Base-by-base conservation (phyloP, 192 early-diverging fungal species). In the Powellomyces hirtus region DNA sequence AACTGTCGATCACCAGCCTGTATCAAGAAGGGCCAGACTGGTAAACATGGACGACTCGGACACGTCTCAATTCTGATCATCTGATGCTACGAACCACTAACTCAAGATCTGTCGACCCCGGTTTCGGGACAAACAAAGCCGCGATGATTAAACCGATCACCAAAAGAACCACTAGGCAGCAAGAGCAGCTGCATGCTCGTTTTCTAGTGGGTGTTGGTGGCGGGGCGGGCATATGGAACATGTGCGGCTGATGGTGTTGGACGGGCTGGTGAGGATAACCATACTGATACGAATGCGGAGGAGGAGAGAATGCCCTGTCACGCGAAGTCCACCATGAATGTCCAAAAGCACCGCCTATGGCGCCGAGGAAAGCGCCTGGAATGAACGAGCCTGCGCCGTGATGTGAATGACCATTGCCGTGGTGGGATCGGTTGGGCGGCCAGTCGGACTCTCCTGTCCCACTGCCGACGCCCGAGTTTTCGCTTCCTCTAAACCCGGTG, bases 1-100 rank as follows among this genome's bases (percentile, higher is more conserved):
- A 72, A 27, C 31, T 65, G 60, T 31, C 70, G 30, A 33, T 65
- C 62, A n/a, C 70, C 70, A 42, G 46, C 60, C 68, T 70, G 24
- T 16, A 45, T 18, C 7, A 56, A 20, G 27, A 44, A 56, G 10
- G 1, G 6, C 26, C 16, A 30, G 29, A 29, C 5, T 24, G 26
- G 26, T 24, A 49, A 49, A 49, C 2, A 49, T 24, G 14, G 26
- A 42, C 8, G 40, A 16, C 46, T 49, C 4, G 2, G 46, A 2
- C 26, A n/a, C n/a, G n/a, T n/a, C n/a, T n/a, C n/a, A n/a, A n/a
- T n/a, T n/a, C n/a, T n/a, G n/a, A n/a, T n/a, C n/a, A n/a, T n/a
- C n/a, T n/a, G 52, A 24, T 51, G 24, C 13, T 1, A 60, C 67
- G 16, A 18, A 71, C 69, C 69, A 71, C 69, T 4, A 71, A 5